These are phyloP conservation scores for Lasiosphaeriaceae sp. DNA, from an alignment of 495 filamentous ascomycete genomes.

Conservation along the genomic window DNA sequence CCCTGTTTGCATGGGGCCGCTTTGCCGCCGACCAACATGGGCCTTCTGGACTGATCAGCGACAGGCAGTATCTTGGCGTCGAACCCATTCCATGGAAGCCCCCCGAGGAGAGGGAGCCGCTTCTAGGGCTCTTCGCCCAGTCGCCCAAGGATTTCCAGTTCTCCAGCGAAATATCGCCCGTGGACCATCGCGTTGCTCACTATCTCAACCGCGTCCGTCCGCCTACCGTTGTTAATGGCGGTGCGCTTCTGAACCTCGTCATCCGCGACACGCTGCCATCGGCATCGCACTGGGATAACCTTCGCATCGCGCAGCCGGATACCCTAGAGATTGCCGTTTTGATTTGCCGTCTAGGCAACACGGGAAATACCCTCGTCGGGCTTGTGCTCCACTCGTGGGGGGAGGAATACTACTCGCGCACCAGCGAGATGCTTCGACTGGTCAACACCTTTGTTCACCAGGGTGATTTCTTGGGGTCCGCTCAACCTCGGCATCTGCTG, in stretches of 20 bases:
- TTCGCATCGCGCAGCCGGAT: not conserved
- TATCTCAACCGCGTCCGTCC: not conserved
- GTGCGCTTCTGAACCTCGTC: not conserved
- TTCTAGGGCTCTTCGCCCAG: conserved; percentile 1
- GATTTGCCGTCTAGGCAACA: not conserved
- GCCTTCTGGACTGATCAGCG: not conserved
- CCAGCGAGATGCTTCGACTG: no score
- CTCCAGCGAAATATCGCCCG: not conserved
- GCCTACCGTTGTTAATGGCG: not conserved
- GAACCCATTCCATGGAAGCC: conserved; percentile 2
- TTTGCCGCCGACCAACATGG: not conserved
- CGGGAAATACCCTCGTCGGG: not conserved
- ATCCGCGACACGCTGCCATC: not conserved
- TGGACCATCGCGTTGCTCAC: not conserved
- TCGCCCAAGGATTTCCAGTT: not conserved
- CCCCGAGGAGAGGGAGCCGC: not conserved
- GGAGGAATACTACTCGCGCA: not conserved
- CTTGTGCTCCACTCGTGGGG: not conserved
- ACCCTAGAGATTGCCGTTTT: not conserved
- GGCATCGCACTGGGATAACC: not conserved
- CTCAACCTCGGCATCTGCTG: no score
- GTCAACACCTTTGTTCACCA: no score
- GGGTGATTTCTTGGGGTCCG: no score
- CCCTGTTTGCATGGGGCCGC: conserved; percentile 10
- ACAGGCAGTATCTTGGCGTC: not conserved